Base-by-base conservation (phyloP, 1,284 basidiomycete species). In the Cerrena zonata region DNA sequence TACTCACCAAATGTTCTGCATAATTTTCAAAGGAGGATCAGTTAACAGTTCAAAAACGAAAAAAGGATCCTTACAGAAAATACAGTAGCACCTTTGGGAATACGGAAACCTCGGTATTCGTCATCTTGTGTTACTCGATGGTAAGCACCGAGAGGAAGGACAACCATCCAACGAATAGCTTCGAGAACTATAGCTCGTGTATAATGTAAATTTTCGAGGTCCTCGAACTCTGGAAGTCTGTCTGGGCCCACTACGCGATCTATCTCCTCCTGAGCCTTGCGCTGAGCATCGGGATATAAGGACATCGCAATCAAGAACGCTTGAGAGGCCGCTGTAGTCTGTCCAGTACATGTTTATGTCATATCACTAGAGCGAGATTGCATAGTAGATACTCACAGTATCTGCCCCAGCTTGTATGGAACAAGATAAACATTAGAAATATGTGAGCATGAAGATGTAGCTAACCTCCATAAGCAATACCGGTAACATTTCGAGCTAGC, bases 61-160 rank as follows among this genome's bases (percentile, higher is more conserved):
- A 13, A 21, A 42, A 12, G 11, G 19, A 42, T 12, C 41, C 50
- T 18, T 27, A 52, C 57, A 53, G 49, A 34, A 15, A 58, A 45
- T 21, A 58, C 41, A 10, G 50, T 41, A 3, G 53, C 45, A 10
- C 48, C 55, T 25, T 55, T 55, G 12, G 57, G 56, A 21, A 58
- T 57, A 37, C 27, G 40, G 34, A 51, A 51, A 2, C 53, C 56
- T 15, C 53, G 21, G 40, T 58, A 56, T n/a, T 50, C 34, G 45
- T 58, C 57, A 30, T 56, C 57, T 38, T 49, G 41, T n/a, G 37
- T 48, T 4, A 50, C 19, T 15, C 37, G 13, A 40, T 50, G 54
- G 2, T 52, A 49, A 18, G 53, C 19, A 15, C 49, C 55, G 38
- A 42, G 10, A 12, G 22, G 15, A 5, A n/a, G n/a, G n/a, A n/a